Evolutionary conservation across 805 yeast species (phyloP).

Genomic region (Suhomyces canberraensis): DNA sequence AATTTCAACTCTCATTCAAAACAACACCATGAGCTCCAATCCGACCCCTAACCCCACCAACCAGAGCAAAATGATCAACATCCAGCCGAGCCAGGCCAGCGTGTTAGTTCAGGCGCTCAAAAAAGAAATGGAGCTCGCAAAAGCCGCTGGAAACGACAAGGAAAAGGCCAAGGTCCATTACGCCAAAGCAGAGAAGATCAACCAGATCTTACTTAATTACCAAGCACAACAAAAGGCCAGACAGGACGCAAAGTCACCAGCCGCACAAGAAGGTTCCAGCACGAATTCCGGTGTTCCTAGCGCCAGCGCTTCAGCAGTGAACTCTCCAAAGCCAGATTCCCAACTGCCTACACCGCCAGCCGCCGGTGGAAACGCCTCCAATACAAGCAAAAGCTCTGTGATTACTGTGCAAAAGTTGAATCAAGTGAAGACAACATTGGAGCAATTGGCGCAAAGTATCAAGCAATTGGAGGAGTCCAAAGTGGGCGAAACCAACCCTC

Average conservation of each 20-base stretch:
- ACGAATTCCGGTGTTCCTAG: conserved; percentile 1
- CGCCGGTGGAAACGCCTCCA: background rate
- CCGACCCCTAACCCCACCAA: background rate
- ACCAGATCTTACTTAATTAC: conserved; percentile 22
- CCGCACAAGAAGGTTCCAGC: too few species aligned
- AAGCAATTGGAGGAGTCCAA: conserved; percentile 20
- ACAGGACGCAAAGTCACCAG: conserved; percentile 2
- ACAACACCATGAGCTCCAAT: background rate
- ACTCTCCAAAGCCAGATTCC: conserved; percentile 3
- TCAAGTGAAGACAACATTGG: conserved; percentile 19
- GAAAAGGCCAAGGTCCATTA: conserved; percentile 21
- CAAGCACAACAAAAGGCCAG: conserved; percentile 21
- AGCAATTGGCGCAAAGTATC: conserved; percentile 20
- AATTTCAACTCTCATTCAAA: background rate
- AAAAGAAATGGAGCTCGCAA: conserved; percentile 24
- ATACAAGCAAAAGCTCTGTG: conserved; percentile 3
- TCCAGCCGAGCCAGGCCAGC: conserved; percentile 24
- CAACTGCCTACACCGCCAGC: conserved; percentile 2
- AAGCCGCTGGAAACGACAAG: conserved; percentile 18
- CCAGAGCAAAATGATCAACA: conserved; percentile 1
- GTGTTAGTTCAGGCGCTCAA: conserved; percentile 22
- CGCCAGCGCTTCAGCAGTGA: conserved; percentile 2
- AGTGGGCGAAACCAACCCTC: conserved; percentile 6
- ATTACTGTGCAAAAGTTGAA: conserved; percentile 20
- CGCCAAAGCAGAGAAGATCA: conserved; percentile 24